phyloP scores from a whole-genome alignment of 2,329 filamentous ascomycete species.

The Scytalidium sp. region DNA sequence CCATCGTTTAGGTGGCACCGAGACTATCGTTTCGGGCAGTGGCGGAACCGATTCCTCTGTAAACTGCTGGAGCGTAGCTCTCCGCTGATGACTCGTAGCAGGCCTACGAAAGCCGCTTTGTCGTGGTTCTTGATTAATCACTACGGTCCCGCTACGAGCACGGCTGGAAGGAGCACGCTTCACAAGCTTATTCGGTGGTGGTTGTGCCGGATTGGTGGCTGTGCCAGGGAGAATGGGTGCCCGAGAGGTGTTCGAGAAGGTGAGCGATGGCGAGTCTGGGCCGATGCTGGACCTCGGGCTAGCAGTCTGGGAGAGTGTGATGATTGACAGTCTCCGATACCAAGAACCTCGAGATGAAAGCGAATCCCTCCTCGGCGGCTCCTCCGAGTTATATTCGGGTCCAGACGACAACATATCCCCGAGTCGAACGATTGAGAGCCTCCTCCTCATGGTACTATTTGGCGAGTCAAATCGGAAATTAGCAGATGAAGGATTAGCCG shows the following conservation, averaged over 20 bases:
- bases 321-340: slow-evolving; percentile 68
- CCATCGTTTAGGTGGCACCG: neutral
- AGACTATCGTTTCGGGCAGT: slow-evolving; percentile 9
- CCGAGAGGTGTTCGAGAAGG: slow-evolving; percentile 63
- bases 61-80: slow-evolving; percentile 60
- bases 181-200: slow-evolving; percentile 72
- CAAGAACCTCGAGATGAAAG: slow-evolving; percentile 64
- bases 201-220: slow-evolving; percentile 34
- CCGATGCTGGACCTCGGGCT: slow-evolving; percentile 63
- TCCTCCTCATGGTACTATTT: slow-evolving; percentile 17
- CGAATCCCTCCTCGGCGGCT: slow-evolving; percentile 44
- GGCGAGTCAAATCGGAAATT: slow-evolving; percentile 17
- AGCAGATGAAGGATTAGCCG: slow-evolving; percentile 3
- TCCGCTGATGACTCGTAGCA: slow-evolving; percentile 76
- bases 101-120: slow-evolving; percentile 53
- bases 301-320: slow-evolving; percentile 62
- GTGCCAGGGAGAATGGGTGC: slow-evolving; percentile 53
- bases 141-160: slow-evolving; percentile 48
- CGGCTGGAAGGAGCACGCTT: slow-evolving; percentile 65
- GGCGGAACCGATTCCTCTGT: slow-evolving; percentile 16
- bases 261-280: slow-evolving; percentile 62
- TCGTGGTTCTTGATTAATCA: neutral
- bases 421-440: slow-evolving; percentile 18
- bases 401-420: slow-evolving; percentile 18
- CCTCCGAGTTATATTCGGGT: slow-evolving; percentile 12